Conservation (phyloP, 768 basidiomycete species). For the Floccularia luteovirens region DNA sequence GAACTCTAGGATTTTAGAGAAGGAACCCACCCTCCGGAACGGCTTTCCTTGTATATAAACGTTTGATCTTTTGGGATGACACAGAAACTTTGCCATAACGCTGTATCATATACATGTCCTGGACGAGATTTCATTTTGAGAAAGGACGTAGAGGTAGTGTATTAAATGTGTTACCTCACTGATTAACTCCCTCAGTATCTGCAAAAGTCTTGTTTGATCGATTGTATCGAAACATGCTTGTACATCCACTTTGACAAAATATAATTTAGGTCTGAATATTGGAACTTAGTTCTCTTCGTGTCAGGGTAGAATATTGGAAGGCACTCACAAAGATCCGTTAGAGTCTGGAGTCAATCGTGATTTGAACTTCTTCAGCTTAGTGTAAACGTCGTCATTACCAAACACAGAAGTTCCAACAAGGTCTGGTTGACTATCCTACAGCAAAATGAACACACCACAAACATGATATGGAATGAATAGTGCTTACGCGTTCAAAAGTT, state of each 20-base stretch:
- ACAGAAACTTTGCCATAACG: slow-evolving; percentile 61
- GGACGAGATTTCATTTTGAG: too few species aligned
- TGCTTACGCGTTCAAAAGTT: slow-evolving; percentile 74
- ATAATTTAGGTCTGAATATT: slow-evolving; percentile 65
- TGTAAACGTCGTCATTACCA: slow-evolving; percentile 76
- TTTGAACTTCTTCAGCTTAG: slow-evolving; percentile 68
- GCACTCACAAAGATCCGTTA: slow-evolving; percentile 43
- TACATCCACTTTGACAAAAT: slow-evolving; percentile 96
- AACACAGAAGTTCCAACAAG: slow-evolving; percentile 79
- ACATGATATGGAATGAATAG: background rate
- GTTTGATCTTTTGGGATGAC: slow-evolving; percentile 46
- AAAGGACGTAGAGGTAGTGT: background rate
- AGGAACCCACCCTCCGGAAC: slow-evolving; percentile 48
- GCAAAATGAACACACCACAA: background rate
- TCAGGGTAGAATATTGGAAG: background rate
- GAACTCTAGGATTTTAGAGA: background rate
- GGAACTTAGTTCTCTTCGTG: background rate
- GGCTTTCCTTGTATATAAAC: slow-evolving; percentile 53
- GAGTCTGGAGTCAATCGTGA: slow-evolving; percentile 28
- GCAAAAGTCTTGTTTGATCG: slow-evolving; percentile 76
- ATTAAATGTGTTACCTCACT: slow-evolving; percentile 45
- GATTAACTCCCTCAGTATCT: slow-evolving; percentile 67
- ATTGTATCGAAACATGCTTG: slow-evolving; percentile 97
- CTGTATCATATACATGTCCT: slow-evolving; percentile 73
- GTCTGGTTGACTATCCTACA: slow-evolving; percentile 52